These are phyloP conservation scores for Neltuma alba DNA, from an alignment of 306 rosid species.

Conservation along the genomic window DNA sequence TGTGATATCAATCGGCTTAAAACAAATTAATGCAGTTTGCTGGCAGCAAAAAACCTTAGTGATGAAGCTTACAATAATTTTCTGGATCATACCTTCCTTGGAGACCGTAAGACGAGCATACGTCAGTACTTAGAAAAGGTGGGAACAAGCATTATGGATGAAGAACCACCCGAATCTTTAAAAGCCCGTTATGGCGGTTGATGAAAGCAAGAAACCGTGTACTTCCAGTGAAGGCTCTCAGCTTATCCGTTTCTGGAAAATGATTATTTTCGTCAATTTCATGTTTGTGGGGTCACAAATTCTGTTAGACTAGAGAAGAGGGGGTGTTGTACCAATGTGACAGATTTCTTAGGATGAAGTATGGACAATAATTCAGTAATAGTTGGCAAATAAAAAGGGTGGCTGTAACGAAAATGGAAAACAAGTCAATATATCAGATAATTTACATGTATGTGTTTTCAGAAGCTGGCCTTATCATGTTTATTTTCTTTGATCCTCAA, in stretches of 20 bases:
- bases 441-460: not conserved
- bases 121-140: slow-evolving; percentile 46
- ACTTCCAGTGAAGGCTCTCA: not conserved
- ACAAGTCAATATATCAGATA: not conserved
- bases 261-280: not conserved
- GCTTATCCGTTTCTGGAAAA: slow-evolving; percentile 11
- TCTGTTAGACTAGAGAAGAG: not conserved
- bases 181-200: slow-evolving; percentile 53
- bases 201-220: not conserved
- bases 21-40: slow-evolving; percentile 39
- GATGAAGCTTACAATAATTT: slow-evolving; percentile 49
- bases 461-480: not conserved
- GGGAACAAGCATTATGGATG: slow-evolving; percentile 43
- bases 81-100: slow-evolving; percentile 49
- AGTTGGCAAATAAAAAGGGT: not conserved
- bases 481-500: not conserved
- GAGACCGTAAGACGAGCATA: slow-evolving; percentile 48
- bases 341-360: not conserved
- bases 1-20: not conserved
- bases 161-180: slow-evolving; percentile 48
- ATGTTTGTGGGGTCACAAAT: not conserved
- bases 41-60: slow-evolving; percentile 47
- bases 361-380: not conserved
- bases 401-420: not conserved
- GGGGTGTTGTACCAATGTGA: not conserved